Evolutionary conservation across 2,329 filamentous ascomycete genomes (phyloP).

Genomic region (Pseudopithomyces chartarum): DNA sequence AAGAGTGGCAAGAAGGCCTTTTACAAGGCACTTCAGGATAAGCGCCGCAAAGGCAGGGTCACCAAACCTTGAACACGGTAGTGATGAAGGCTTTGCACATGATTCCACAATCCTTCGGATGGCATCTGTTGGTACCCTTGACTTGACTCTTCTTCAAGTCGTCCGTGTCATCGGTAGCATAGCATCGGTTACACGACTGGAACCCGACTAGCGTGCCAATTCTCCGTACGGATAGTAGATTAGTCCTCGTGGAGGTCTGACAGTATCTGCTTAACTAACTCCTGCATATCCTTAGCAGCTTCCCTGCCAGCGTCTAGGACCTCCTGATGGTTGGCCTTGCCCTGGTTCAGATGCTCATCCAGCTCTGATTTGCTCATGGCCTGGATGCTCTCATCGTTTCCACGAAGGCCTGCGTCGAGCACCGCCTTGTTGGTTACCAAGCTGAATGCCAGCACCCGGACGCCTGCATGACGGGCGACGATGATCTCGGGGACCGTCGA

Average conservation of each 20-base stretch:
- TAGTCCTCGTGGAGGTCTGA: constrained; percentile 42
- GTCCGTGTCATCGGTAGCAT: neutral
- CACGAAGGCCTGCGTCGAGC: constrained; percentile 61
- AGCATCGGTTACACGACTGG: neutral
- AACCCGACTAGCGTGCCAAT: neutral
- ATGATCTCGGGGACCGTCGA: constrained; percentile 72
- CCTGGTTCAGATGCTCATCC: constrained; percentile 60
- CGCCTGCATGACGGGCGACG: constrained; percentile 66
- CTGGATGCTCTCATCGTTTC: constrained; percentile 61
- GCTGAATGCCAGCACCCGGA: constrained; percentile 67
- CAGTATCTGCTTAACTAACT: constrained; percentile 53
- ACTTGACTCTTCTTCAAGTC: neutral
- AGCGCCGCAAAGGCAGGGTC: constrained; percentile 52
- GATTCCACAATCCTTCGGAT: neutral
- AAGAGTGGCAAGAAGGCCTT: constrained; percentile 86
- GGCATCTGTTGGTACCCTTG: neutral
- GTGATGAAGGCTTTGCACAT: neutral
- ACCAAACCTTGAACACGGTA: constrained; percentile 37
- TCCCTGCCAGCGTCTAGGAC: constrained; percentile 65
- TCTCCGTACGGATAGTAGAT: neutral
- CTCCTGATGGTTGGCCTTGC: constrained; percentile 68
- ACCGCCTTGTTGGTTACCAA: constrained; percentile 70
- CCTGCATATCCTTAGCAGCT: constrained; percentile 68
- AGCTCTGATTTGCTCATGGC: constrained; percentile 57
- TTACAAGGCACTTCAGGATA: constrained; percentile 78